These are phyloP conservation scores for Stygiomarasmius scandens DNA, from an alignment of 1,284 basidiomycete species.

Conservation along the genomic window DNA sequence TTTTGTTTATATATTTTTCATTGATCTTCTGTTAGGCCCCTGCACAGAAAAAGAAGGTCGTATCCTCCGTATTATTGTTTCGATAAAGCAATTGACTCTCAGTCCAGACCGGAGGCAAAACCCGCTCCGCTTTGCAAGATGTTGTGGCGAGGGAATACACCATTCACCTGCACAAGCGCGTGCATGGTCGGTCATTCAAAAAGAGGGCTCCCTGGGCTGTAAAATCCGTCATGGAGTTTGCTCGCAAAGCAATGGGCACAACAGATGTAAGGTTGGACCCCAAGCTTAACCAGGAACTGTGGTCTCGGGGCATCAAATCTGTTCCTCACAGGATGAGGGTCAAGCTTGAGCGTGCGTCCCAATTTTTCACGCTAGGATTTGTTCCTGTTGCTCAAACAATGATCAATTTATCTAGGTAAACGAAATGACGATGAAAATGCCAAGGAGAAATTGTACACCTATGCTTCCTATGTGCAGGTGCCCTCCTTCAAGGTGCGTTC, in stretches of 20 bases:
- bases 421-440: slow-evolving; percentile 95
- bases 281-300: slow-evolving; percentile 91
- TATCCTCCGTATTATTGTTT: neutral
- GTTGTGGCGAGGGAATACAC: slow-evolving; percentile 97
- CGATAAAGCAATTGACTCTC: neutral
- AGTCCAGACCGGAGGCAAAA: slow-evolving; percentile 55
- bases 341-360: slow-evolving; percentile 86
- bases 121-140: slow-evolving; percentile 91
- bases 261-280: slow-evolving; percentile 91
- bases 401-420: slow-evolving; percentile 54
- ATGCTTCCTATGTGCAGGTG: slow-evolving; percentile 82
- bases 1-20: neutral
- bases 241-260: slow-evolving; percentile 93
- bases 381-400: slow-evolving; percentile 1
- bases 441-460: slow-evolving; percentile 96
- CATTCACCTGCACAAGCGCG: slow-evolving; percentile 92
- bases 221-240: slow-evolving; percentile 90
- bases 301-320: slow-evolving; percentile 88
- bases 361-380: neutral
- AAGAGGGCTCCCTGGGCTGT: slow-evolving; percentile 93
- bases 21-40: slow-evolving; percentile 3
- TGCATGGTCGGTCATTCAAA: slow-evolving; percentile 91
- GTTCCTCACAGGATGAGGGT: slow-evolving; percentile 90
- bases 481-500: slow-evolving; percentile 80
- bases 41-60: slow-evolving; percentile 11